Evolutionary conservation across 2,329 filamentous ascomycete species (phyloP), one percentile per base, ranked within the genome.

Genomic region (Fusarium ramigenum): DNA sequence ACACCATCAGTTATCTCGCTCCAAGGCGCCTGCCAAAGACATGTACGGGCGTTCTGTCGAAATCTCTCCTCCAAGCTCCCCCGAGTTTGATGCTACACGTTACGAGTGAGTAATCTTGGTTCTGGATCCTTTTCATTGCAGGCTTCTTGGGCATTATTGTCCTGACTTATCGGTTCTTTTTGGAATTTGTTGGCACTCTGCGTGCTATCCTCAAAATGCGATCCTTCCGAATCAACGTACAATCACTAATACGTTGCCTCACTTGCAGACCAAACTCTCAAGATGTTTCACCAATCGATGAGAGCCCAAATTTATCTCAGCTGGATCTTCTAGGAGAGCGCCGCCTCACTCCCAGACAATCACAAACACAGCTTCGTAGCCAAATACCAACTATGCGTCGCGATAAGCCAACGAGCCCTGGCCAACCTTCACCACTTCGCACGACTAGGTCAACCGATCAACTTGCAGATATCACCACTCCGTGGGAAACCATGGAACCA

Each of bases 51-150:
- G 75, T 53, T 72, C 72, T n/a, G 44, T 46, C 85, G 68, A 80
- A 60, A 83, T 90, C 69, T 90, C 88, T 16, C 88, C 88, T 59
- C 87, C 87, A 36, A 90, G 88, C 81, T 90, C 88, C 46, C 88
- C 88, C 30, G 88, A 90, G 63, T 75, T 82, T 15, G 76, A 79
- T 50, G 79, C 80, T 56, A 74, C 78, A 40, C 79, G 77, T 59
- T 66, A 83, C 73, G 79, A 74, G 86, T 88, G 82, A 84, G 86
- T 85, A 56, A 56, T 64, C 42, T 60, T 52, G 49, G n/a, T 47
- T 59, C 40, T 54, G 16, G 52, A 28, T 30, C 49, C 43, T 60
- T 61, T 36, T 28, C 25, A 40, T 53, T 61, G 25, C 53, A 30
- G 28, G 21, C 63, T 69, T 71, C 66, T 74, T 73, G 74, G 47